These are phyloP conservation scores for Apiotrichum sp. DNA, from an alignment of 1,284 basidiomycete species.

Conservation along the genomic window DNA sequence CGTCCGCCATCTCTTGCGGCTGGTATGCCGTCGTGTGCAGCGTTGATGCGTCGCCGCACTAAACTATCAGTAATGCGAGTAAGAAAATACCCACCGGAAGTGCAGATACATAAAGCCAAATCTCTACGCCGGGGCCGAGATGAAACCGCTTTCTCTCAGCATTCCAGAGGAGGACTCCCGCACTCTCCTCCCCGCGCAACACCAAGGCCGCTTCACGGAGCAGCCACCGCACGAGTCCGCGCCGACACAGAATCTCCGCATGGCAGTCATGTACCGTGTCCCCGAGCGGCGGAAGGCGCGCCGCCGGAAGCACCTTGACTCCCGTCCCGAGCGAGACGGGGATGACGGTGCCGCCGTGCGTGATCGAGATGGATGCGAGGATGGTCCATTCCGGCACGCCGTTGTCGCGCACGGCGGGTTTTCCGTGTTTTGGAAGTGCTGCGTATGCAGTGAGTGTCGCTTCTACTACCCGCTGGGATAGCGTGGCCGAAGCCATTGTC, in stretches of 20 bases:
- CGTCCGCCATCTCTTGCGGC: conserved; percentile 58
- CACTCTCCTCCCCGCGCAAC: conserved; percentile 28
- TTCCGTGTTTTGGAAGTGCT: conserved; percentile 37
- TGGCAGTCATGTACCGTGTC: conserved; percentile 83
- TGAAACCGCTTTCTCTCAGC: conserved; percentile 45
- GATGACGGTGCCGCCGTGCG: conserved; percentile 34
- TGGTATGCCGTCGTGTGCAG: conserved; percentile 66
- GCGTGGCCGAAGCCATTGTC: neutral
- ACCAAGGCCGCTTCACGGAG: conserved; percentile 56
- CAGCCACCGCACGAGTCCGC: conserved; percentile 75
- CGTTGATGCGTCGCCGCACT: conserved; percentile 87
- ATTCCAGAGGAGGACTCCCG: conserved; percentile 11
- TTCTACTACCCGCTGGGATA: conserved; percentile 6
- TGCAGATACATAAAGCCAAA: conserved; percentile 78
- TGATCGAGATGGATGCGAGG: conserved; percentile 39
- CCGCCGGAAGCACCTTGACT: conserved; percentile 73
- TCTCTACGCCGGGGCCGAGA: conserved; percentile 52
- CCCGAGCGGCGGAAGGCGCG: conserved; percentile 60
- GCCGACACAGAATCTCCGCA: conserved; percentile 78
- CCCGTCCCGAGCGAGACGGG: conserved; percentile 73
- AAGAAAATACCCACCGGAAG: conserved; percentile 63
- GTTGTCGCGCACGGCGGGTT: conserved; percentile 40
- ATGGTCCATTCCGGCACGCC: conserved; percentile 47
- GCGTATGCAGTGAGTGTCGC: conserved; percentile 21
- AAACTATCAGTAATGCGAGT: conserved; percentile 1